phyloP scores from a whole-genome alignment of 495 filamentous ascomycete species.

The Lepidopterella palustris region DNA sequence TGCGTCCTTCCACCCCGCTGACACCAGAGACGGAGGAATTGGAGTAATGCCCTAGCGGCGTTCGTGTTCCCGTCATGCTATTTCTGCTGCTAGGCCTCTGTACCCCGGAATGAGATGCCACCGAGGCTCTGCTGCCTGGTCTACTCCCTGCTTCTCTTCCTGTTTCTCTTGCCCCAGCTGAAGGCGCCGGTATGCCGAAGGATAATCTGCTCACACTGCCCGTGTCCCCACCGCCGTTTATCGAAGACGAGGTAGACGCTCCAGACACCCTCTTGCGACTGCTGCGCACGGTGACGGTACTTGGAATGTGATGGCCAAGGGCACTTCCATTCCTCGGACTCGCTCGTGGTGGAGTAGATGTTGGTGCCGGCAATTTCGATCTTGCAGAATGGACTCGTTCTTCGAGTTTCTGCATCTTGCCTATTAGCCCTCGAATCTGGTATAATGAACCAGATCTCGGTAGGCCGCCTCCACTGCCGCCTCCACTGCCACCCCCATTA shows the following conservation, averaged over 20 bases:
- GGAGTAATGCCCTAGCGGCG: slow-evolving; percentile 49
- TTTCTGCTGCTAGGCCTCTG: slow-evolving; percentile 60
- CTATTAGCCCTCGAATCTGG: slow-evolving; percentile 86
- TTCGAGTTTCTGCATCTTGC: slow-evolving; percentile 94
- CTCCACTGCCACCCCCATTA: background rate
- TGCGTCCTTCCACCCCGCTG: slow-evolving; percentile 30
- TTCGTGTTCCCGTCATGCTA: slow-evolving; percentile 59
- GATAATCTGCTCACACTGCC: slow-evolving; percentile 42
- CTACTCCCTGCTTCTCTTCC: slow-evolving; percentile 35
- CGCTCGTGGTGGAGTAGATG: slow-evolving; percentile 69
- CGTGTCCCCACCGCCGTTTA: slow-evolving; percentile 19
- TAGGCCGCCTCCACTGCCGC: slow-evolving; percentile 31
- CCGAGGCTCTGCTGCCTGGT: slow-evolving; percentile 56
- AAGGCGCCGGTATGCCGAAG: slow-evolving; percentile 35
- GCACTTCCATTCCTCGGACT: slow-evolving; percentile 61
- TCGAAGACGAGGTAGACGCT: slow-evolving; percentile 45
- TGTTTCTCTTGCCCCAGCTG: slow-evolving; percentile 28
- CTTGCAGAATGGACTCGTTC: slow-evolving; percentile 87
- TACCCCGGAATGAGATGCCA: slow-evolving; percentile 42
- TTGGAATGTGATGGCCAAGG: slow-evolving; percentile 54
- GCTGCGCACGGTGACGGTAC: slow-evolving; percentile 69
- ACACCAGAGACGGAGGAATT: slow-evolving; percentile 30
- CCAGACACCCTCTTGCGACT: slow-evolving; percentile 59
- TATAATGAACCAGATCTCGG: slow-evolving; percentile 81
- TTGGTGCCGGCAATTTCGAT: slow-evolving; percentile 80